phyloP scores from a whole-genome alignment of 1,139 yeast genomes.

The Geotrichum phurueaensis region DNA sequence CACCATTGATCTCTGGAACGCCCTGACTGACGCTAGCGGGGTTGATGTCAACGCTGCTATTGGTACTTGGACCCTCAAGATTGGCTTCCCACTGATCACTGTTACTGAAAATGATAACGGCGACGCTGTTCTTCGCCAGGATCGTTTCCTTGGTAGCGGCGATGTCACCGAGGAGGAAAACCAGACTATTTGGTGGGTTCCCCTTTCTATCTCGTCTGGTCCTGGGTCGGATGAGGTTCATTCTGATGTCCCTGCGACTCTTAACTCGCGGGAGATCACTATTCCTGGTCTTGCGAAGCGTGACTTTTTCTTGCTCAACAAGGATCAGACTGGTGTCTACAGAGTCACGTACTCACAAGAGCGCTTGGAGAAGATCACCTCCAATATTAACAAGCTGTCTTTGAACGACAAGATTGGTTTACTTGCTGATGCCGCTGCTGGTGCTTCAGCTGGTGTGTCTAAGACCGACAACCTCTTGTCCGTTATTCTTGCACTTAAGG shows the following conservation, averaged over 20 bases:
- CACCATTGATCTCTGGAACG: constrained; percentile 54
- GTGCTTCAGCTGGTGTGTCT: constrained; percentile 56
- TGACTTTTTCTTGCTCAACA: constrained; percentile 65
- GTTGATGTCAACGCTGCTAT: constrained; percentile 50
- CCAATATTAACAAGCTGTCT: constrained; percentile 44
- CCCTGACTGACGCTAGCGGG: constrained; percentile 51
- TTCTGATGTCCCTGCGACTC: constrained; percentile 20
- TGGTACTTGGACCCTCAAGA: constrained; percentile 57
- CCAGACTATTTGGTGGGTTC: constrained; percentile 73
- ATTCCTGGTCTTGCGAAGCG: constrained; percentile 27
- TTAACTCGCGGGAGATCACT: constrained; percentile 25
- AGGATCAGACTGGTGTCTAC: constrained; percentile 57
- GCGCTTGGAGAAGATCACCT: constrained; percentile 38
- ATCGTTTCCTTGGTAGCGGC: constrained; percentile 73
- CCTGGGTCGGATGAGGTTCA: constrained; percentile 29
- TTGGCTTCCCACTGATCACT: constrained; percentile 58
- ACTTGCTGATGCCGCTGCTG: constrained; percentile 51
- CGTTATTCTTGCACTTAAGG: constrained; percentile 41
- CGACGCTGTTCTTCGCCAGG: constrained; percentile 44
- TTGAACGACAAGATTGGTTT: constrained; percentile 61
- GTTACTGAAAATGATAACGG: constrained; percentile 38
- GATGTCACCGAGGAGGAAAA: constrained; percentile 72
- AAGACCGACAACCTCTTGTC: constrained; percentile 48
- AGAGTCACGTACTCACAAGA: constrained; percentile 57
- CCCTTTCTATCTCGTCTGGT: constrained; percentile 44